Evolutionary conservation across 352 stramenopile genomes (phyloP).

Genomic region (Phytopythium boreale): DNA sequence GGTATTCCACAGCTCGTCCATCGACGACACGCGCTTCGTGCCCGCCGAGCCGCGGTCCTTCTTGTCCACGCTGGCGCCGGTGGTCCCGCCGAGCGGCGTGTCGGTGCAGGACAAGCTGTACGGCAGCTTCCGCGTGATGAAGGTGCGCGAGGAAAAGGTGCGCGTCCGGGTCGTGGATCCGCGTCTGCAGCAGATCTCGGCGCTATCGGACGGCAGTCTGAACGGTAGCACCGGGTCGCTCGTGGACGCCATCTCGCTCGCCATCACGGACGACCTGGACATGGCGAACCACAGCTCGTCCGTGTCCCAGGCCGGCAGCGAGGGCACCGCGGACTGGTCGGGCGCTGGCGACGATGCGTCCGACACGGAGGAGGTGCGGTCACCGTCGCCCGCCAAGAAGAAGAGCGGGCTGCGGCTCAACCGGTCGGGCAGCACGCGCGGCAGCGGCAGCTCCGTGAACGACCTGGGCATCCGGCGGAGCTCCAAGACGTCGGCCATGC

Average conservation of each 20-base stretch:
- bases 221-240: constrained; percentile 24
- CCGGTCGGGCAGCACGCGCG: constrained; percentile 37
- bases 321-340: constrained; percentile 3
- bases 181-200: constrained; percentile 33
- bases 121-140: constrained; percentile 62
- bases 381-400: constrained; percentile 56
- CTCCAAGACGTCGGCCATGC: constrained; percentile 35
- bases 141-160: constrained; percentile 57
- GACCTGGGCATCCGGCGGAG: constrained; percentile 32
- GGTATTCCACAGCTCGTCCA: constrained; percentile 62
- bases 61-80: constrained; percentile 33
- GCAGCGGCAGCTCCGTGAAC: constrained; percentile 20
- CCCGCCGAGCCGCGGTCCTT: constrained; percentile 63
- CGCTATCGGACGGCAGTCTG: constrained; percentile 17
- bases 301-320: constrained; percentile 4
- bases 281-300: constrained; percentile 9
- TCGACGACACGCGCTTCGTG: constrained; percentile 70
- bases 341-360: constrained; percentile 19
- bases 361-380: constrained; percentile 36
- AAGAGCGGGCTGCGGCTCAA: constrained; percentile 28
- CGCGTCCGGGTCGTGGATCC: constrained; percentile 56
- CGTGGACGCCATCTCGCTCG: constrained; percentile 31
- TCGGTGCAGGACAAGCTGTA: constrained; percentile 73
- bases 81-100: constrained; percentile 41
- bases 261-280: constrained; percentile 29